phyloP scores from a whole-genome alignment of 345 rosid genomes.

The Chamaenerion angustifolium region DNA sequence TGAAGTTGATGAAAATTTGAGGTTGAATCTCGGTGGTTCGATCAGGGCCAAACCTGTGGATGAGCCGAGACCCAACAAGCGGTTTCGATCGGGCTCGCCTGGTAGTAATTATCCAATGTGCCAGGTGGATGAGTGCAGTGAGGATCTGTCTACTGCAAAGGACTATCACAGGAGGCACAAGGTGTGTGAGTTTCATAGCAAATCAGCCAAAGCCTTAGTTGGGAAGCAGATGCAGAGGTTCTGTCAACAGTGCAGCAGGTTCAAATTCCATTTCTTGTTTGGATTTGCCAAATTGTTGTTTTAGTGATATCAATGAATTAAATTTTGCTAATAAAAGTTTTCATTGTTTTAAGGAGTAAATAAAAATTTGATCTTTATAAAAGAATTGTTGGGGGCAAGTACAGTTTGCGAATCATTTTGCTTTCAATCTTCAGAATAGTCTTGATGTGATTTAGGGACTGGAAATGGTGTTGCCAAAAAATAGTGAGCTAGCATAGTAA shows the following conservation, averaged over 20 bases:
- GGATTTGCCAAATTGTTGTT: not conserved
- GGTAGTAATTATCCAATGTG: constrained; percentile 63
- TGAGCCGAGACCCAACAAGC: constrained; percentile 57
- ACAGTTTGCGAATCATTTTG: too few relatives aligned
- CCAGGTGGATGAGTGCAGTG: constrained; percentile 76
- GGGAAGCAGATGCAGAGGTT: constrained; percentile 93
- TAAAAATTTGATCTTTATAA: too few relatives aligned
- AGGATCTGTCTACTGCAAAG: constrained; percentile 65
- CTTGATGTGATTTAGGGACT: too few relatives aligned
- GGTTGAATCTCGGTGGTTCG: constrained; percentile 53
- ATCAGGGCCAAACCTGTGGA: constrained; percentile 26
- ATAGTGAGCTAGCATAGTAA: too few relatives aligned
- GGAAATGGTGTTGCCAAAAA: too few relatives aligned
- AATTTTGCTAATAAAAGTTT: too few relatives aligned
- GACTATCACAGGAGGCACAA: constrained; percentile 90
- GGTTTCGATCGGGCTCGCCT: constrained; percentile 65
- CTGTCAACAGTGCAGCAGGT: constrained; percentile 99
- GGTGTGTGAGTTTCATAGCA: constrained; percentile 82
- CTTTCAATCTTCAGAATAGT: too few relatives aligned
- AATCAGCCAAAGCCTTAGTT: constrained; percentile 60
- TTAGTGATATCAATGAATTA: not conserved
- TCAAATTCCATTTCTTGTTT: too few relatives aligned
- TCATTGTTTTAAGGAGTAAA: too few relatives aligned
- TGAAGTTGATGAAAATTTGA: constrained; percentile 39
- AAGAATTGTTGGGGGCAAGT: too few relatives aligned